Evolutionary conservation across 306 rosid genomes (phyloP), one percentile per base, ranked within the genome.

Genomic region (Lotus japonicus): DNA sequence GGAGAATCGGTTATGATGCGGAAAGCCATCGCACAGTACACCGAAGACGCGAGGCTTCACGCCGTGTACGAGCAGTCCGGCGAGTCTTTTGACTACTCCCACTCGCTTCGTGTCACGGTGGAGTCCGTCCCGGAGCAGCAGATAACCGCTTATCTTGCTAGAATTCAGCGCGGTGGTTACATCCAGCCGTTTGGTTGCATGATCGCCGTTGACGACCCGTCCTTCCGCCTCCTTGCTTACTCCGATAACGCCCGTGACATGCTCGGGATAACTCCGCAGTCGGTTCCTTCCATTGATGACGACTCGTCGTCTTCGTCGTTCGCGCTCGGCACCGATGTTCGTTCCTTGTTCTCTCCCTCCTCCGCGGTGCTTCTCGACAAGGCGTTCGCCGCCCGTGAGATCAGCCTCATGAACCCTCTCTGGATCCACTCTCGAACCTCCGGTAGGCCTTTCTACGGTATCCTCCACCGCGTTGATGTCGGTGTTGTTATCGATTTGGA

Each of bases 21-120:
- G 77, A 90, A 88, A 69, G 99, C 96, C 33, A 82, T 95, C 33
- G 99, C 97, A 1, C 99, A 95, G 87, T 90, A 86, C 87, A 95
- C 99, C 2, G 86, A 75, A 5, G 99, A 95, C 42, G 99, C 99
- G 10, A 80, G 96, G 3, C 96, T 95, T 6, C 97, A 95, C 72
- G 89, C 97, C 0, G 99, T 88, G 3, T 95, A 85, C 68, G 99
- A 95, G 63, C 90, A 83, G 69, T 88, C 97, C 0, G 90, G 96
- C 23, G 91, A 83, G 73, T 85, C 90, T 6, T 90, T 90, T 51
- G 87, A 88, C 51, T 86, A 90, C 76, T 65, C 90, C 0, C 83
- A 88, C 17, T 80, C 88, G 6, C 0, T 85, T 7, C 71, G 66
- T 17, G 50, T 80, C 42, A 16, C 87, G 9, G 36, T 75, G 2